Evolutionary conservation across 2,329 filamentous ascomycete genomes (phyloP).

Genomic region (Trichoderma citrinoviride): DNA sequence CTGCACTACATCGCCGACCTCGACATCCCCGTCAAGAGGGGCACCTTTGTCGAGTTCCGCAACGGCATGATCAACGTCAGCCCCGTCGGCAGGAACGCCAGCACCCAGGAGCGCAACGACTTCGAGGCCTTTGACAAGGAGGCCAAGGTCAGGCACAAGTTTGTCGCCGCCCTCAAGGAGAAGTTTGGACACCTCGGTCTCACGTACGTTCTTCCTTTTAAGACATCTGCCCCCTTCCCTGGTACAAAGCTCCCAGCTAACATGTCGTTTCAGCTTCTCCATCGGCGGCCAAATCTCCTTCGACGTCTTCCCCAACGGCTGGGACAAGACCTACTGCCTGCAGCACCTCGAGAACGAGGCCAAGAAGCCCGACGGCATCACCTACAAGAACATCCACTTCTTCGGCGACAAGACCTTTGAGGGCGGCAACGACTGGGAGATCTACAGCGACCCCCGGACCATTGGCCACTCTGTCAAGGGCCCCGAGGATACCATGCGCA

Average conservation of each 20-base stretch:
- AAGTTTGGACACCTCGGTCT: conserved; percentile 80
- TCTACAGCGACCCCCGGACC: conserved; percentile 77
- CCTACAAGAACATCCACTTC: conserved; percentile 90
- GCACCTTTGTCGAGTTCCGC: conserved; percentile 83
- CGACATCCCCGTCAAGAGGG: conserved; percentile 78
- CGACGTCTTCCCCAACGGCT: conserved; percentile 93
- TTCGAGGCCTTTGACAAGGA: conserved; percentile 79
- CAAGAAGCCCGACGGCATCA: conserved; percentile 63
- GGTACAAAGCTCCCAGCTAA: background rate
- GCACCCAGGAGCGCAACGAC: conserved; percentile 72
- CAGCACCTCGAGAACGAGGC: conserved; percentile 81
- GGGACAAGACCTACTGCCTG: conserved; percentile 99
- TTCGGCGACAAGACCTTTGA: conserved; percentile 93
- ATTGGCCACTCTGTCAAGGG: conserved; percentile 79
- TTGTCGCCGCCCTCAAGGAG: conserved; percentile 75
- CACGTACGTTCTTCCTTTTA: conserved; percentile 60
- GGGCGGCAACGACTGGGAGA: conserved; percentile 95
- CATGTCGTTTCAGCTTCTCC: conserved; percentile 63
- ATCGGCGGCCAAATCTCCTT: conserved; percentile 98
- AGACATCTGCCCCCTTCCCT: background rate
- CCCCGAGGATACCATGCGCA: conserved; percentile 77
- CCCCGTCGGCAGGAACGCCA: conserved; percentile 84
- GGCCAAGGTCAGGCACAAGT: conserved; percentile 70
- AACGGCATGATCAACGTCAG: conserved; percentile 90
- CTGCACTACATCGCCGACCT: conserved; percentile 82